A percentile compares a stretch with the other conserved stretches of the same genome.
phyloP scores from a whole-genome alignment of 768 basidiomycete species.

The Daedaleopsis nitida region DNA sequence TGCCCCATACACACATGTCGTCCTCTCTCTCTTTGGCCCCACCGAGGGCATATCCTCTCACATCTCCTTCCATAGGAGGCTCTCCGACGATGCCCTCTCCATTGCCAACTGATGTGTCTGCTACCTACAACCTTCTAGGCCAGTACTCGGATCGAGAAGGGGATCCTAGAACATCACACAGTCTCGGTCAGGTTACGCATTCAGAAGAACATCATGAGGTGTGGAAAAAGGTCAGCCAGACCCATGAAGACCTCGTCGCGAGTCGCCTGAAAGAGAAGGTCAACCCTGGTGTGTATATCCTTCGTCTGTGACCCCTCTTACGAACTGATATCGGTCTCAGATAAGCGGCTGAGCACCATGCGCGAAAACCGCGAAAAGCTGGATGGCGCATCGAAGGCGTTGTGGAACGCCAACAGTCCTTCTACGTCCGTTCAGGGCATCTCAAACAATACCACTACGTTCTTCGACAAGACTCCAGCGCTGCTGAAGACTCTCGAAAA shows the following conservation, averaged over 20 bases:
- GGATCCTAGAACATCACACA: background rate
- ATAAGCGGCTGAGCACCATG: background rate
- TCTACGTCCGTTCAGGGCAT: background rate
- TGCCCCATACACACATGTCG: background rate
- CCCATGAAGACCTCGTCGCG: background rate
- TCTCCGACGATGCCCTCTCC: background rate
- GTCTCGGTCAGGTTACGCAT: background rate
- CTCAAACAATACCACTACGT: slow-evolving; percentile 23
- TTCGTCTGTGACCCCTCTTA: background rate
- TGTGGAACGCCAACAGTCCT: background rate
- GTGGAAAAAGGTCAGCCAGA: background rate
- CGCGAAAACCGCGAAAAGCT: background rate
- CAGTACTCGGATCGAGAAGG: background rate
- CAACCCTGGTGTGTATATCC: background rate
- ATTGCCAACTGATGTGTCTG: background rate
- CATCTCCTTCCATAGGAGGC: background rate
- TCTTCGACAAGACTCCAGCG: slow-evolving; percentile 26
- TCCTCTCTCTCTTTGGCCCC: background rate
- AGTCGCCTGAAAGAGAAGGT: background rate
- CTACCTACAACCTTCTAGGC: background rate
- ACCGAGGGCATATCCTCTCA: background rate
- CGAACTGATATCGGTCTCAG: background rate
- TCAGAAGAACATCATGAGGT: background rate
- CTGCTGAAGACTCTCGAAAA: slow-evolving; percentile 29
- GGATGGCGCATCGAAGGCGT: background rate